Evolutionary conservation across 2,329 filamentous ascomycete genomes (phyloP).

Genomic region (Dactylonectria macrodidyma): DNA sequence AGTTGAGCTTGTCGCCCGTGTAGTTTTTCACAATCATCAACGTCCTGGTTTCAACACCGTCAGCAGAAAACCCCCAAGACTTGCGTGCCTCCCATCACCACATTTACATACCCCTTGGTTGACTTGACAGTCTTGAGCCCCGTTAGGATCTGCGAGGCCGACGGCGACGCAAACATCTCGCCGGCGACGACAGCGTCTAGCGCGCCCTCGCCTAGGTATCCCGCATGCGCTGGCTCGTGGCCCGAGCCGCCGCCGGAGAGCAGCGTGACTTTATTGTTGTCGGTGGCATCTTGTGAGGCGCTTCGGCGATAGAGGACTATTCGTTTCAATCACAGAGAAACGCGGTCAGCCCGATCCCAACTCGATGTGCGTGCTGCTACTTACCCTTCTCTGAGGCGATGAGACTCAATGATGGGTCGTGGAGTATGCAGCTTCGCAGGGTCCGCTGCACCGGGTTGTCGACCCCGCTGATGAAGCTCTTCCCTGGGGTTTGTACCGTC

Average conservation of each 20-base stretch:
- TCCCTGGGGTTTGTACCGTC: conserved; percentile 31
- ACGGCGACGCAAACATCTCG: conserved; percentile 46
- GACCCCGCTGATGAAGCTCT: conserved; percentile 44
- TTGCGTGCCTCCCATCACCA: rapidly evolving
- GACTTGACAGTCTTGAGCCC: conserved; percentile 42
- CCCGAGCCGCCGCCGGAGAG: conserved; percentile 44
- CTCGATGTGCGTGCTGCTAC: not conserved
- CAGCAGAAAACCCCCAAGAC: conserved; percentile 6
- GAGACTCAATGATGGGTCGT: conserved; percentile 42
- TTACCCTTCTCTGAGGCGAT: conserved; percentile 42
- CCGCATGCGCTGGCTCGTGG: conserved; percentile 45
- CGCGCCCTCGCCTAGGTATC: conserved; percentile 44
- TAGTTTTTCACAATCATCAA: conserved; percentile 48
- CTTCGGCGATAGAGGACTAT: conserved; percentile 41
- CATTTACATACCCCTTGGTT: conserved; percentile 33
- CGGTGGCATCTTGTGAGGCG: conserved; percentile 17
- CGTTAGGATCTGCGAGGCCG: conserved; percentile 42
- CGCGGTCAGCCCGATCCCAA: conserved; percentile 11
- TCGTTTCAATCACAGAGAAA: not conserved
- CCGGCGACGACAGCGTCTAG: conserved; percentile 42
- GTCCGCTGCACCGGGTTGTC: conserved; percentile 39
- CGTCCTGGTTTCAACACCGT: conserved; percentile 19
- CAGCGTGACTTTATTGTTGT: conserved; percentile 37
- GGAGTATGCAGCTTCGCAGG: conserved; percentile 43
- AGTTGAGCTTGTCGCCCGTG: conserved; percentile 49